Evolutionary conservation across 352 stramenopile genomes (phyloP).

Genomic region (Globisporangium parvum): DNA sequence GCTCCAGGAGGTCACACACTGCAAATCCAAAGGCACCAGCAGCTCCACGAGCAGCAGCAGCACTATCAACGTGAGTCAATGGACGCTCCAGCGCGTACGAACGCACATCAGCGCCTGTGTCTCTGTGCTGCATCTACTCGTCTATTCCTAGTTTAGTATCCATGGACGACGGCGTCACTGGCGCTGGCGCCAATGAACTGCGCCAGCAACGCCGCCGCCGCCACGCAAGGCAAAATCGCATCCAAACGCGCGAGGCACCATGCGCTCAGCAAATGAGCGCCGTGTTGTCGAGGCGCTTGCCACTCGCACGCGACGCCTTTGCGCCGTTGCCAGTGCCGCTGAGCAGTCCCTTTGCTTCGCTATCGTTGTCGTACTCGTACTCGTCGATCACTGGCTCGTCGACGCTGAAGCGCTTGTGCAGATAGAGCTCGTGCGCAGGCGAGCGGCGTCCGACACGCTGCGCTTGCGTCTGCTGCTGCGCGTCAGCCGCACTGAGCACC

Average conservation of each 20-base stretch:
- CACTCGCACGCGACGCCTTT: not conserved
- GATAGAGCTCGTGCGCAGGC: conserved; percentile 16
- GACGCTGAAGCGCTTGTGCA: conserved; percentile 48
- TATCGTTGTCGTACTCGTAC: conserved; percentile 22
- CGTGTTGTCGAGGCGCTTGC: conserved; percentile 30
- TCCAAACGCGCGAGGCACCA: not conserved
- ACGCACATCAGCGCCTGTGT: too few relatives aligned
- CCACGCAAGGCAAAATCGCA: not conserved
- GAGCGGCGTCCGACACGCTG: not conserved
- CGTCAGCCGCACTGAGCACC: not conserved
- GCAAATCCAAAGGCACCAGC: too few relatives aligned
- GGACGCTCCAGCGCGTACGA: too few relatives aligned
- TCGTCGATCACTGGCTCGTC: conserved; percentile 40
- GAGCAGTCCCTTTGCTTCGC: conserved; percentile 12
- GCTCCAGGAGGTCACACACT: too few relatives aligned
- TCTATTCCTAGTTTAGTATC: too few relatives aligned
- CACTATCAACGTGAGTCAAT: too few relatives aligned
- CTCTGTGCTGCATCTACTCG: too few relatives aligned
- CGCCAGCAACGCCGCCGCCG: not conserved
- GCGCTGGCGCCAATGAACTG: not conserved
- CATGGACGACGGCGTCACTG: too few relatives aligned
- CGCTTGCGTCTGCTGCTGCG: not conserved
- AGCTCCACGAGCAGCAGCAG: too few relatives aligned
- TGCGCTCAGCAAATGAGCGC: conserved; percentile 35
- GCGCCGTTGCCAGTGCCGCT: not conserved